Conservation (phyloP, 495 filamentous ascomycete genomes). For the Podospora didyma region DNA sequence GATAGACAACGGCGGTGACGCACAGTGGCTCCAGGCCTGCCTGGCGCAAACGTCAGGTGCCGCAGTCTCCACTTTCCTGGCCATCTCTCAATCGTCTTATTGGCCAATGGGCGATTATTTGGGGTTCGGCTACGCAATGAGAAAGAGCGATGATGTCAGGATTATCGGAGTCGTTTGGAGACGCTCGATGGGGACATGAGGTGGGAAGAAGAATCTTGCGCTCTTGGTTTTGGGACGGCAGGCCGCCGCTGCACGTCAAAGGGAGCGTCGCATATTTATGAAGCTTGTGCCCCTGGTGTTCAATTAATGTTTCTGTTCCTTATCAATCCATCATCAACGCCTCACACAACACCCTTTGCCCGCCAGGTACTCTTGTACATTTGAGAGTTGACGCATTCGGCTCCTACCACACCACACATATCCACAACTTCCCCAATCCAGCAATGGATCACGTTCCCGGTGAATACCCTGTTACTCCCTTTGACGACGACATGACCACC, state of each 20-base stretch:
- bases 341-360: not conserved
- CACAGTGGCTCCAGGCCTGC: no score
- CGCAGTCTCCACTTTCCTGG: no score
- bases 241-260: conserved; percentile 5
- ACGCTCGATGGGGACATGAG: no score
- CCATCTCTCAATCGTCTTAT: no score
- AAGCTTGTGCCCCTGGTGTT: not conserved
- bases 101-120: no score
- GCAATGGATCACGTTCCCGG: not conserved
- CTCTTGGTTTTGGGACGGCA: no score
- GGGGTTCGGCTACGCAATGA: no score
- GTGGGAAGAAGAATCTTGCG: no score
- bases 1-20: no score
- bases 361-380: not conserved
- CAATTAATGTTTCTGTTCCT: not conserved
- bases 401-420: not conserved
- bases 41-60: no score
- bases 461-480: not conserved
- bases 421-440: not conserved
- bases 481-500: not conserved
- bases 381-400: not conserved
- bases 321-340: not conserved
- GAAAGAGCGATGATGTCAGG: no score
- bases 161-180: no score
- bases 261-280: not conserved